Conservation (phyloP, 108 stramenopile species). For the Epipyxis sp. region DNA sequence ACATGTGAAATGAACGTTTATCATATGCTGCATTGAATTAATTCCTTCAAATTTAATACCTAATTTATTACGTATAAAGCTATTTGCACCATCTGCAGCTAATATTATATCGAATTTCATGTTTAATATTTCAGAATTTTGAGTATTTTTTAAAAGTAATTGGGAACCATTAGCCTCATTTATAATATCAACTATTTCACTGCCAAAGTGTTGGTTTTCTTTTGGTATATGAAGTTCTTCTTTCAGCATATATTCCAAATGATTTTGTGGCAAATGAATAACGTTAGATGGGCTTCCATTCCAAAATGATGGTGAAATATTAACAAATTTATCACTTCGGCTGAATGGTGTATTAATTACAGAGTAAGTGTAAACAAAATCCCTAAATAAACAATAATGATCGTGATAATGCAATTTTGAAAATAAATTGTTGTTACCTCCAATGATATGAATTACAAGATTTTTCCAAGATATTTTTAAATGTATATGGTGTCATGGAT, state of each 20-base stretch:
- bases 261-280: constrained; percentile 63
- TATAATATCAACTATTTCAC: no score
- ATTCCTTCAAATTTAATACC: constrained; percentile 58
- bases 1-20: constrained; percentile 78
- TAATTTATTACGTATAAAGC: constrained; percentile 55
- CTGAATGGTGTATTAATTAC: background rate
- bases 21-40: constrained; percentile 63
- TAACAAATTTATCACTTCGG: background rate
- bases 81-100: constrained; percentile 82
- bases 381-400: background rate
- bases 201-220: no score
- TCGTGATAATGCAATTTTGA: no score
- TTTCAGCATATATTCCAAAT: constrained; percentile 59
- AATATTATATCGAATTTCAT: no score
- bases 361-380: background rate
- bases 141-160: no score
- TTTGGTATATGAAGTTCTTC: no score
- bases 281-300: constrained; percentile 19
- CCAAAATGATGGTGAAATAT: background rate
- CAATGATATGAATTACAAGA: no score
- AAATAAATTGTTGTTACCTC: no score
- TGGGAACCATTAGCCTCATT: no score
- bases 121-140: no score
- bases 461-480: no score
- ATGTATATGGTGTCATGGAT: no score